Percentiles rank a stretch among this genome's conserved stretches.
These are phyloP conservation scores for Pythium rishiriense DNA, from an alignment of 352 stramenopile species.

Conservation along the genomic window DNA sequence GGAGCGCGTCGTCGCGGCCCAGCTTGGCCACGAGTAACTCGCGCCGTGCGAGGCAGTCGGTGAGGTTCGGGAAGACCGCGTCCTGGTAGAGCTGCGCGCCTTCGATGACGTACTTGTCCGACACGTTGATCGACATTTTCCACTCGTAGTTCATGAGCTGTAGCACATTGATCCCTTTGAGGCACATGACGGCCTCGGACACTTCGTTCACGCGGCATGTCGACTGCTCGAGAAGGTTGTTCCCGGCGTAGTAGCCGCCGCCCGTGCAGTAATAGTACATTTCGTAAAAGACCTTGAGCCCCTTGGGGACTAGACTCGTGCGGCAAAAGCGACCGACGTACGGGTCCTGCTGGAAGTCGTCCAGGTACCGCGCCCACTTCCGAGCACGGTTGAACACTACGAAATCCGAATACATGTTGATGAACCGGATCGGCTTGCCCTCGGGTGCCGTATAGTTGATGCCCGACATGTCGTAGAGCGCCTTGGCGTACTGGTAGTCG, in stretches of 20 bases:
- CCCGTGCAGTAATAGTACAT: slow-evolving; percentile 9
- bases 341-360: slow-evolving; percentile 28
- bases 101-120: slow-evolving; percentile 15
- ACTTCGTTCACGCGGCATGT: slow-evolving; percentile 27
- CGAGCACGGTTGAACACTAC: slow-evolving; percentile 22
- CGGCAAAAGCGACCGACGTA: slow-evolving; percentile 20
- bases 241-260: slow-evolving; percentile 3
- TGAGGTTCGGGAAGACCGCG: slow-evolving; percentile 21
- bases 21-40: slow-evolving; percentile 5
- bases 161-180: slow-evolving; percentile 28
- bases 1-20: slow-evolving; percentile 19
- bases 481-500: slow-evolving; percentile 25
- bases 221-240: slow-evolving; percentile 9
- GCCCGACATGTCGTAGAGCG: slow-evolving; percentile 19
- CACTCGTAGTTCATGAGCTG: slow-evolving; percentile 31
- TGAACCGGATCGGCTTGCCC: slow-evolving; percentile 23
- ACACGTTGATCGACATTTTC: neutral
- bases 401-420: slow-evolving; percentile 31
- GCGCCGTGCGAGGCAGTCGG: slow-evolving; percentile 21
- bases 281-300: slow-evolving; percentile 11
- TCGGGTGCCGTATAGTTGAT: slow-evolving; percentile 14
- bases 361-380: slow-evolving; percentile 18
- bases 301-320: slow-evolving; percentile 13
- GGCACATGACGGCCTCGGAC: slow-evolving; percentile 22
- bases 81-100: slow-evolving; percentile 15